These are phyloP conservation scores for Rhizophora apiculata DNA, from an alignment of 345 rosid species.

Conservation along the genomic window DNA sequence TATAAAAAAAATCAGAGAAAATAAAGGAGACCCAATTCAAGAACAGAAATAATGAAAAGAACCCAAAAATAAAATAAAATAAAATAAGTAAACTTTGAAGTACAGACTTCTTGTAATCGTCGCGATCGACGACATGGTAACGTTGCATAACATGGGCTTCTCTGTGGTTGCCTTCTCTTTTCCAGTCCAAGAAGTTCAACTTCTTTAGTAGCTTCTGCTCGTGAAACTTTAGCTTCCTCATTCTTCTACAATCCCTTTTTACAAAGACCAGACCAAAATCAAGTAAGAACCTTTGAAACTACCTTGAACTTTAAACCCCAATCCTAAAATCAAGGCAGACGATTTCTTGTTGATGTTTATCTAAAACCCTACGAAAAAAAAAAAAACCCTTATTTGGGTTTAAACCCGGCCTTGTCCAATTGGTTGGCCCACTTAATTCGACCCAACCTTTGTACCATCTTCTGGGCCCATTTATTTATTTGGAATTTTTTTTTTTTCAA, in stretches of 20 bases:
- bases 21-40: conserved; percentile 1
- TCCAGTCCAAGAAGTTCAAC: conserved; percentile 74
- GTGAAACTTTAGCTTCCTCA: conserved; percentile 69
- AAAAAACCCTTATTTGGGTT: too few relatives aligned
- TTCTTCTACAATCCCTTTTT: conserved; percentile 13
- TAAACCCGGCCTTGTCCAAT: too few relatives aligned
- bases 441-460: too few relatives aligned
- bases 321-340: too few relatives aligned
- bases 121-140: conserved; percentile 67
- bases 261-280: neutral
- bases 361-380: too few relatives aligned
- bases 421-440: too few relatives aligned
- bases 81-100: neutral
- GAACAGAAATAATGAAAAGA: neutral
- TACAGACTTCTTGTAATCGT: conserved; percentile 85
- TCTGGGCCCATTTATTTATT: too few relatives aligned
- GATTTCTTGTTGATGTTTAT: too few relatives aligned
- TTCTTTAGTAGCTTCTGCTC: conserved; percentile 77
- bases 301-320: too few relatives aligned
- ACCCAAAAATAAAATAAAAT: neutral
- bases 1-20: neutral
- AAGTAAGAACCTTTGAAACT: too few relatives aligned
- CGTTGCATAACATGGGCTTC: conserved; percentile 62
- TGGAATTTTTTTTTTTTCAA: too few relatives aligned
- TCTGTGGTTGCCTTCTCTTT: conserved; percentile 74